Conservation (phyloP, 2,329 filamentous ascomycete genomes). For the Hypoxylon sp. region DNA sequence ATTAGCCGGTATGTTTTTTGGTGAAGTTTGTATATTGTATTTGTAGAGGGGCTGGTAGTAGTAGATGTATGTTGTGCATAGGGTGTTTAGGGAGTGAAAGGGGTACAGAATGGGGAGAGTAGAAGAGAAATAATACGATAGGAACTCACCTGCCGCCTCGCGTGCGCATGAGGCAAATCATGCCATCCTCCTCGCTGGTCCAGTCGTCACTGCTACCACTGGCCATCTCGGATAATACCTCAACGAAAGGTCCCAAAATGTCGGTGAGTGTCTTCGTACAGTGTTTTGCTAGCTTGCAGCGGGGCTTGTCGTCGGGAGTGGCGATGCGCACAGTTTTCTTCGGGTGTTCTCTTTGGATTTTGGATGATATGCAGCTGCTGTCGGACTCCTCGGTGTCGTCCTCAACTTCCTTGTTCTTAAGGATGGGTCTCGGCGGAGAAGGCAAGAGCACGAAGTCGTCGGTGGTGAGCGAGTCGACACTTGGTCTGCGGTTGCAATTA, state of each 20-base stretch:
- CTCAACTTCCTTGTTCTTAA: not conserved
- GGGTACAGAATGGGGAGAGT: not conserved
- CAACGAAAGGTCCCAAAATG: not conserved
- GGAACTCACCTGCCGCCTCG: conserved; percentile 39
- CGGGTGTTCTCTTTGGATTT: not conserved
- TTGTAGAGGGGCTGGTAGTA: not conserved
- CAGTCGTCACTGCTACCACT: conserved; percentile 33
- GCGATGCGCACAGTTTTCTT: not conserved
- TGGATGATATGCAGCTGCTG: not conserved
- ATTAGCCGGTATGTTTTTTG: conserved; percentile 12
- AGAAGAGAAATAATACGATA: not conserved
- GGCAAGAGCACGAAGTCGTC: not conserved
- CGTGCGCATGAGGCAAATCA: conserved; percentile 38
- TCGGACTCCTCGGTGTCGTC: not conserved
- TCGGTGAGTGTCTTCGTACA: not conserved
- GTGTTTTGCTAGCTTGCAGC: not conserved
- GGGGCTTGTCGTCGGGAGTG: too few relatives aligned
- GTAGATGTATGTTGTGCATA: not conserved
- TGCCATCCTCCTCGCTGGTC: conserved; percentile 43
- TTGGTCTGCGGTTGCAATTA: too few relatives aligned
- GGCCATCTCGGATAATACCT: conserved; percentile 18
- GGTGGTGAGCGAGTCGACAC: not conserved
- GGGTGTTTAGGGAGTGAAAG: not conserved
- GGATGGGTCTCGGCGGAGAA: not conserved
- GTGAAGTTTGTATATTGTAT: not conserved